Conservation (phyloP, 75 land plant species). For the Ceratopteris richardii region DNA sequence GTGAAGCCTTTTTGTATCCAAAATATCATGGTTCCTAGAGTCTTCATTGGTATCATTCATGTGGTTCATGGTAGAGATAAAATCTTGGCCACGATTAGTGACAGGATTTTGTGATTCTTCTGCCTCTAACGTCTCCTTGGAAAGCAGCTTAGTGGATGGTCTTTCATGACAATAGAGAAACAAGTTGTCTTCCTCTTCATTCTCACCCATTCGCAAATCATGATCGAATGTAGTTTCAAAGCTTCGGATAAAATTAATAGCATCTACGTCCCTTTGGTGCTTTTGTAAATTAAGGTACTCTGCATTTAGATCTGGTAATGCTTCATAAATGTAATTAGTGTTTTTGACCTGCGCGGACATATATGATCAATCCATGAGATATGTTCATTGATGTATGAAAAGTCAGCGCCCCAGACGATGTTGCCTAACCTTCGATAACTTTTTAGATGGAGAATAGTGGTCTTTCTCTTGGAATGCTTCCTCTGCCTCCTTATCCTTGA, state of each 20-base stretch:
- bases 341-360: not conserved
- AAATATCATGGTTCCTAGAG: constrained; percentile 3
- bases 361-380: not conserved
- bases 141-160: not conserved
- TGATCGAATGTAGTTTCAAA: constrained; percentile 3
- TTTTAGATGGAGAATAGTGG: not conserved
- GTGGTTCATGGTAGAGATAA: no score
- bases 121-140: not conserved
- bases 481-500: no score
- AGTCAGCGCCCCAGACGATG: not conserved
- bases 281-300: constrained; percentile 1
- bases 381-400: not conserved
- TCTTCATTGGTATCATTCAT: no score
- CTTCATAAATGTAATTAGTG: not conserved
- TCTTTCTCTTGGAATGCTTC: not conserved
- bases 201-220: constrained; percentile 7
- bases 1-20: constrained; percentile 20
- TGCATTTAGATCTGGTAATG: not conserved
- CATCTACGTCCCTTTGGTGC: constrained; percentile 1
- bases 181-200: constrained; percentile 16
- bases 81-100: not conserved
- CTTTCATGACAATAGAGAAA: constrained; percentile 5
- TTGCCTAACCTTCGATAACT: not conserved
- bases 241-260: not conserved
- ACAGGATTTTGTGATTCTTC: not conserved